These are phyloP conservation scores for Rubroboletus satanas DNA, from an alignment of 768 basidiomycete genomes.

Conservation along the genomic window DNA sequence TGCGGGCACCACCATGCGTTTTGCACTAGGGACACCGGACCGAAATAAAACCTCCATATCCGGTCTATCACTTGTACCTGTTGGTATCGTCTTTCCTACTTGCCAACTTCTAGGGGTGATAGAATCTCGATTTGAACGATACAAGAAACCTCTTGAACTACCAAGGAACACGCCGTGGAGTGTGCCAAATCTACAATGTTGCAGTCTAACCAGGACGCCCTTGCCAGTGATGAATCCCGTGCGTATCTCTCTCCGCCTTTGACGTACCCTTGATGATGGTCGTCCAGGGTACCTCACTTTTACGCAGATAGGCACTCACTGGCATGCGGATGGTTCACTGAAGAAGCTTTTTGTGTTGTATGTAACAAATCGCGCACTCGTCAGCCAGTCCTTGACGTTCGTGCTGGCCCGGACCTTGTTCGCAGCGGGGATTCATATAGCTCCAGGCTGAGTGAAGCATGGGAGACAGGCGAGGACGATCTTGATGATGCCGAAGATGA, in stretches of 20 bases:
- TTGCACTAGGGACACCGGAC: neutral
- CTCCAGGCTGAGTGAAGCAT: neutral
- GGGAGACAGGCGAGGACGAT: neutral
- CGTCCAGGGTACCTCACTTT: neutral
- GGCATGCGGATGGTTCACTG: slow-evolving; percentile 1
- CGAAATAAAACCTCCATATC: neutral
- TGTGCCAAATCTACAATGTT: neutral
- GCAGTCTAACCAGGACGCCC: neutral
- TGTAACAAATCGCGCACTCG: neutral
- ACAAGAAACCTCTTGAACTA: neutral
- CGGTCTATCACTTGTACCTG: neutral
- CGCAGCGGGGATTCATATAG: slow-evolving; percentile 13
- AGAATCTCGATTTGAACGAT: neutral
- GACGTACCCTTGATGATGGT: neutral
- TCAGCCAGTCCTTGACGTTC: too few species aligned
- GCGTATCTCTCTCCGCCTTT: neutral
- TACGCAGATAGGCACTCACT: neutral
- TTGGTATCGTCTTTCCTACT: neutral
- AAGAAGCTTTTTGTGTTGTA: slow-evolving; percentile 10
- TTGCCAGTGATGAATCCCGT: neutral
- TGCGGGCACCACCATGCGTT: neutral
- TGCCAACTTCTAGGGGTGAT: neutral
- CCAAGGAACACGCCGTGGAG: neutral
- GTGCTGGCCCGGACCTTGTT: neutral
- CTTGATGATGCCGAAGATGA: neutral